Evolutionary conservation across 2,329 filamentous ascomycete genomes (phyloP).

Genomic region (Stachybotrys chartarum): DNA sequence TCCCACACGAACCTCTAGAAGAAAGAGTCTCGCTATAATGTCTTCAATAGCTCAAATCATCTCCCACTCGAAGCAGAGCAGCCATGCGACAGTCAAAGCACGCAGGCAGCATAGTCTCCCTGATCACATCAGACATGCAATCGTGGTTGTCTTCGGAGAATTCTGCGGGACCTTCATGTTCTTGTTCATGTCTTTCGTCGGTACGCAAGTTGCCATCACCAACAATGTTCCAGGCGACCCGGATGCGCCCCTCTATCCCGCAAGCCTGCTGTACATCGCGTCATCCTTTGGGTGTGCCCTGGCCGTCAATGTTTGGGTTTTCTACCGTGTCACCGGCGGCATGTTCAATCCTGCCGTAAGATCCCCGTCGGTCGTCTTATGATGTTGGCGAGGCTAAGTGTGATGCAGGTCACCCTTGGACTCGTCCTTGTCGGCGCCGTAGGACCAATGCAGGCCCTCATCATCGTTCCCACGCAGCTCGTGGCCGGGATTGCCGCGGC

Average conservation of each 20-base stretch:
- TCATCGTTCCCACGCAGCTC: conserved; percentile 51
- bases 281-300: conserved; percentile 42
- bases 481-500: conserved; percentile 52
- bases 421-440: conserved; percentile 53
- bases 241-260: conserved; percentile 19
- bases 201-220: conserved; percentile 28
- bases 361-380: conserved; percentile 3
- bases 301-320: conserved; percentile 48
- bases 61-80: not conserved
- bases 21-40: not conserved
- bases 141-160: conserved; percentile 38
- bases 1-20: too few species aligned
- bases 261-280: conserved; percentile 40
- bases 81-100: not conserved
- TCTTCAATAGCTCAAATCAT: not conserved
- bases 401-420: conserved; percentile 43
- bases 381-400: not conserved
- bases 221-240: conserved; percentile 19
- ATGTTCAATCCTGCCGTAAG: conserved; percentile 45
- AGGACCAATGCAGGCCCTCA: conserved; percentile 39
- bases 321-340: conserved; percentile 46
- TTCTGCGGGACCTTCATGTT: conserved; percentile 49
- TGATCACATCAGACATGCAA: conserved; percentile 19
- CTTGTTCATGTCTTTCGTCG: conserved; percentile 35
- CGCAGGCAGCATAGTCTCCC: not conserved